Evolutionary conservation across 2,329 filamentous ascomycete species (phyloP).

Genomic region (Sclerotinia minor): DNA sequence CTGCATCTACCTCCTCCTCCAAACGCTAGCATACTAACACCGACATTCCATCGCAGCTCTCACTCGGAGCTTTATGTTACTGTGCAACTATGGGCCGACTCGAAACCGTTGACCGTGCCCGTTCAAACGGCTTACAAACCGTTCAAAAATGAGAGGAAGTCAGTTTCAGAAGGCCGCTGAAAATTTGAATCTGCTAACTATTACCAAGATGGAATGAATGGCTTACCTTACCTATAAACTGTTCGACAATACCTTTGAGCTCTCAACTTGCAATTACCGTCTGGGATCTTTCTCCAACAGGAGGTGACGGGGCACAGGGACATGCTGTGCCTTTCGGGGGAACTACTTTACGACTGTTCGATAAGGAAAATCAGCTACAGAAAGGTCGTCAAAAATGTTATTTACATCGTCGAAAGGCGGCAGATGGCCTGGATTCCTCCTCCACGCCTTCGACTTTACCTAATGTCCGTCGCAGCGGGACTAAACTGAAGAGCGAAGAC

Average conservation of each 20-base stretch:
- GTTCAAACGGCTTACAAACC: slow-evolving; percentile 91
- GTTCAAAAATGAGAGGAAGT: slow-evolving; percentile 74
- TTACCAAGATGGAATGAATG: slow-evolving; percentile 92
- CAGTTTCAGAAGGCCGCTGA: slow-evolving; percentile 21
- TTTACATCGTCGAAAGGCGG: slow-evolving; percentile 76
- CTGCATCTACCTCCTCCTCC: neutral
- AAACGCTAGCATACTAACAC: slow-evolving; percentile 26
- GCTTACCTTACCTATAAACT: slow-evolving; percentile 82
- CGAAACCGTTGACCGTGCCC: slow-evolving; percentile 88
- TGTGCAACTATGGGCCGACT: slow-evolving; percentile 91
- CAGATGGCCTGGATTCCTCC: slow-evolving; percentile 80
- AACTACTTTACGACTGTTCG: slow-evolving; percentile 89
- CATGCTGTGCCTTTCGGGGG: slow-evolving; percentile 92
- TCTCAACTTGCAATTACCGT: slow-evolving; percentile 88
- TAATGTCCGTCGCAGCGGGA: slow-evolving; percentile 54
- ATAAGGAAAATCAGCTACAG: slow-evolving; percentile 84
- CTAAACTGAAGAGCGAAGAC: slow-evolving; percentile 47
- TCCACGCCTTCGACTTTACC: slow-evolving; percentile 71
- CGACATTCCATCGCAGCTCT: slow-evolving; percentile 51
- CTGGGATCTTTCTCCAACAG: slow-evolving; percentile 88
- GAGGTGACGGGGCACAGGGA: slow-evolving; percentile 65
- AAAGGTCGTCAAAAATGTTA: slow-evolving; percentile 92
- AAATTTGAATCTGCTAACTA: slow-evolving; percentile 27
- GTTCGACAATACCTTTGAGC: slow-evolving; percentile 77
- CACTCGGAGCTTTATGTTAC: slow-evolving; percentile 91